Conservation (phyloP, 73 alveolate genomes). For the Blepharisma japonicum region DNA sequence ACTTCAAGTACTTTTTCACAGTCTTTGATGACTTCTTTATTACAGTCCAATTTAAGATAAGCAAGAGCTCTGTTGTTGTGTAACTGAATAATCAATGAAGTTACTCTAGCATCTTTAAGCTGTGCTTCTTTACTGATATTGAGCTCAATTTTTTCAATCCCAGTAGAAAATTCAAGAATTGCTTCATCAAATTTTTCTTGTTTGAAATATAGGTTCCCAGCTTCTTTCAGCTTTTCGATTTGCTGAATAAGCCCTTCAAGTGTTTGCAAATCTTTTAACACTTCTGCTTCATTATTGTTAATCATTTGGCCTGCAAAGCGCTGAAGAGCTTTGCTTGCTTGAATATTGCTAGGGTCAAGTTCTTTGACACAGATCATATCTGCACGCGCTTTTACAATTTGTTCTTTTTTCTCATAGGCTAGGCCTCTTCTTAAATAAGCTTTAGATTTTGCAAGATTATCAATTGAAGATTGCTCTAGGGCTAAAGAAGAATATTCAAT, state of each 20-base stretch:
- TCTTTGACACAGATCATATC: slow-evolving; percentile 39
- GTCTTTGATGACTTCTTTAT: slow-evolving; percentile 47
- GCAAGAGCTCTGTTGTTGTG: slow-evolving; percentile 53
- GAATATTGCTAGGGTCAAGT: slow-evolving; percentile 36
- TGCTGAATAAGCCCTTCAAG: slow-evolving; percentile 3
- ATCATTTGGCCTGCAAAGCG: no score
- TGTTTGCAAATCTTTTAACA: slow-evolving; percentile 30
- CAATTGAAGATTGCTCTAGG: slow-evolving; percentile 32
- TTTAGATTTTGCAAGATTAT: background rate
- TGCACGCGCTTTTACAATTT: slow-evolving; percentile 36
- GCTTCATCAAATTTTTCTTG: slow-evolving; percentile 34
- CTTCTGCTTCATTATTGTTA: slow-evolving; percentile 37
- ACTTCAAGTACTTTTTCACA: slow-evolving; percentile 41
- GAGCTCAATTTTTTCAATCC: slow-evolving; percentile 32
- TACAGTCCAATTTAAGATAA: slow-evolving; percentile 30
- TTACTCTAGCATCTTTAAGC: slow-evolving; percentile 27
- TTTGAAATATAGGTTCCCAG: slow-evolving; percentile 32
- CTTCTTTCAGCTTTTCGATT: slow-evolving; percentile 28
- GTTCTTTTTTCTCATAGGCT: slow-evolving; percentile 46
- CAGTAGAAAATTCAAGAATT: slow-evolving; percentile 35
- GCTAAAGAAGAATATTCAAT: slow-evolving; percentile 60
- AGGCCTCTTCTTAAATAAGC: slow-evolving; percentile 53
- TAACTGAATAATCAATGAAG: slow-evolving; percentile 25
- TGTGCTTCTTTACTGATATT: slow-evolving; percentile 18
- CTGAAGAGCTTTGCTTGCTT: slow-evolving; percentile 44